Evolutionary conservation across 2,329 filamentous ascomycete genomes (phyloP).

Genomic region (Hypomyces perniciosus): DNA sequence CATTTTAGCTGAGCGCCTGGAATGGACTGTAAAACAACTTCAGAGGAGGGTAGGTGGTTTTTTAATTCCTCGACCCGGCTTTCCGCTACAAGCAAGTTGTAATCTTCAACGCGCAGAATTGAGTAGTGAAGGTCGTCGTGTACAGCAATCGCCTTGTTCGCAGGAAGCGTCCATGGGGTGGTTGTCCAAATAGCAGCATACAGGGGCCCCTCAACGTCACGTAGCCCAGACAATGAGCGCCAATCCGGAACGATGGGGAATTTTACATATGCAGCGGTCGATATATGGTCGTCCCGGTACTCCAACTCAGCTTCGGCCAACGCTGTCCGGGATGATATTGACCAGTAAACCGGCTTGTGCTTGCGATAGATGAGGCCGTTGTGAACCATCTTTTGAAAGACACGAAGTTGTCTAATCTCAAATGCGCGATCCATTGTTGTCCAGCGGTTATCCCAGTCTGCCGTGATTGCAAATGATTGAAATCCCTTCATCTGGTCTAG

Average conservation of each 20-base stretch:
- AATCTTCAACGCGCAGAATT: constrained; percentile 51
- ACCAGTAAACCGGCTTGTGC: constrained; percentile 84
- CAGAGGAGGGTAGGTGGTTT: constrained; percentile 44
- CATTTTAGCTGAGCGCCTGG: constrained; percentile 59
- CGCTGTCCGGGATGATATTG: constrained; percentile 69
- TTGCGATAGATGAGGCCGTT: constrained; percentile 69
- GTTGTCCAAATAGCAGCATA: constrained; percentile 97
- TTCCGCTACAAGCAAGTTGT: constrained; percentile 65
- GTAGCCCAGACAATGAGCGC: constrained; percentile 28
- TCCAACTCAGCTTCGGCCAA: constrained; percentile 81
- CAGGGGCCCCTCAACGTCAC: constrained; percentile 43
- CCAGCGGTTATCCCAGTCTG: constrained; percentile 71
- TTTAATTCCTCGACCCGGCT: constrained; percentile 59
- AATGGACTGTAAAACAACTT: constrained; percentile 51
- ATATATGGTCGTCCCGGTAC: constrained; percentile 70
- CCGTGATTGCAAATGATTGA: constrained; percentile 69
- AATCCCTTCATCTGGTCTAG: constrained; percentile 69
- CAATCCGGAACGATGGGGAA: constrained; percentile 58
- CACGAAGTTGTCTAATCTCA: constrained; percentile 66
- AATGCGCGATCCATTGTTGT: constrained; percentile 72
- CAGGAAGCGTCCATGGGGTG: constrained; percentile 93
- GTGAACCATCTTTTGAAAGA: constrained; percentile 70
- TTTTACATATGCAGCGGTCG: constrained; percentile 69
- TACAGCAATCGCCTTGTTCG: constrained; percentile 84
- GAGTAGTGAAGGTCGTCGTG: constrained; percentile 68